Base-by-base conservation (phyloP, 2,329 filamentous ascomycete species). In the Dissoconium aciculare region DNA sequence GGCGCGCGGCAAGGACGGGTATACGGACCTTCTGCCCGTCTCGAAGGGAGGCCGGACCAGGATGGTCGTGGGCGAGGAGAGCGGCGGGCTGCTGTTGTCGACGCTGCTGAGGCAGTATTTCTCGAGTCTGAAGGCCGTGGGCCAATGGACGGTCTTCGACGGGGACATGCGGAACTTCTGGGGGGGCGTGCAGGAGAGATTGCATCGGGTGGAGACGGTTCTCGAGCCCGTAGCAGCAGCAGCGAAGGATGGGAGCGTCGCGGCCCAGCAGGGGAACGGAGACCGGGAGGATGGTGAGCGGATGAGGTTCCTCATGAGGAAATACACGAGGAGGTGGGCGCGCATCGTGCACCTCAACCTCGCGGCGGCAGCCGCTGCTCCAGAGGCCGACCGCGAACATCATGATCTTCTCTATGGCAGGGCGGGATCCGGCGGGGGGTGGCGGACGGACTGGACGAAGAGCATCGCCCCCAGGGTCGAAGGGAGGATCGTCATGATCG, bases 41-140 rank as follows among this genome's bases (percentile, higher is more conserved):
- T 70, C 74, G 3, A 77, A 82, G 52, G 84, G 84, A 15, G 83
- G 83, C 11, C 58, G 67, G 3, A 78, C 76, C 2, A 74, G 83
- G 43, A 80, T 85, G 49, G 59, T 93, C 11, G 75, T 93, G 4
- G 74, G 73, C 16, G 83, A 92, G 47, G 84, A 94, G 51, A 85
- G 80, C 43, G 85, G 84, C 3, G n/a, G n/a, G n/a, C 74, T 91
- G 11, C 64, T 93, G 33, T 81, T 93, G 45, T 84, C 78, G 28
- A 81, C 79, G 49, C 75, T 94, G 52, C 64, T 94, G 12, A 72
- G 84, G 9, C 84, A 93, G 51, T 93, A 92, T 55, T 93, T 93
- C 56, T 78, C 92, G 67, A 79, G 75, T 5, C 64, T 92, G 26
- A 80, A 81, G 33, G 77, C 85, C 1, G 59, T 92, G 15, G 80